phyloP scores from a whole-genome alignment of 2,329 filamentous ascomycete species.

The Parascedosporium putredinis region DNA sequence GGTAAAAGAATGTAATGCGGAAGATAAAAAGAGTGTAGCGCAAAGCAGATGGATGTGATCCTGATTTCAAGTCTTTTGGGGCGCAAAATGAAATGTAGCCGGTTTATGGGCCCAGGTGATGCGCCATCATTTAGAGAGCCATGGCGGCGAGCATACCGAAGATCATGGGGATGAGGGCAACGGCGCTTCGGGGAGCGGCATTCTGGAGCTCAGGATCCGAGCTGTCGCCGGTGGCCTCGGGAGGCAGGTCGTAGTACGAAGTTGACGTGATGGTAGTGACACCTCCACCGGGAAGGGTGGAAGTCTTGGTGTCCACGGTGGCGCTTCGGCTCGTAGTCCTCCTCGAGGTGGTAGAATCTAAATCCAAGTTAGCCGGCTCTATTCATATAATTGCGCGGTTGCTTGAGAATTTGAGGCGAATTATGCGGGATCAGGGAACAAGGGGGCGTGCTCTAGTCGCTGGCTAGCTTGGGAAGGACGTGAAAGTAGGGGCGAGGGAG shows the following conservation, averaged over 20 bases:
- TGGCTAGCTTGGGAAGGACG: no score
- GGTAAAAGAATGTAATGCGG: neutral
- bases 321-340: conserved; percentile 25
- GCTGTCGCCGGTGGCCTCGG: conserved; percentile 18
- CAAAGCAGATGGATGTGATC: no score
- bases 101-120: no score
- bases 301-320: conserved; percentile 31
- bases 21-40: neutral
- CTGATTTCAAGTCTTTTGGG: no score
- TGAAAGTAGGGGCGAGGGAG: no score
- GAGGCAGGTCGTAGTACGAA: conserved; percentile 34
- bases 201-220: conserved; percentile 27
- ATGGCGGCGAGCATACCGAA: conserved; percentile 16
- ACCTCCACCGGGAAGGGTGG: conserved; percentile 32
- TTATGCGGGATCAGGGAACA: no score
- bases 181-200: conserved; percentile 18
- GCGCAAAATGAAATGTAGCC: no score
- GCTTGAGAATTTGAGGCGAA: no score
- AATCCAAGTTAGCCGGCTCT: neutral
- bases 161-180: conserved; percentile 13
- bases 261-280: conserved; percentile 37
- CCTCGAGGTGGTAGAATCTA: conserved; percentile 16
- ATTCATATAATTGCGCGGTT: no score
- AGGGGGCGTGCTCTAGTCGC: no score
- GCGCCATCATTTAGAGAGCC: neutral